A percentile compares a stretch with the other conserved stretches of the same genome.
phyloP scores from a whole-genome alignment of 2,329 filamentous ascomycete species.

The Cadophora luteo-olivacea region DNA sequence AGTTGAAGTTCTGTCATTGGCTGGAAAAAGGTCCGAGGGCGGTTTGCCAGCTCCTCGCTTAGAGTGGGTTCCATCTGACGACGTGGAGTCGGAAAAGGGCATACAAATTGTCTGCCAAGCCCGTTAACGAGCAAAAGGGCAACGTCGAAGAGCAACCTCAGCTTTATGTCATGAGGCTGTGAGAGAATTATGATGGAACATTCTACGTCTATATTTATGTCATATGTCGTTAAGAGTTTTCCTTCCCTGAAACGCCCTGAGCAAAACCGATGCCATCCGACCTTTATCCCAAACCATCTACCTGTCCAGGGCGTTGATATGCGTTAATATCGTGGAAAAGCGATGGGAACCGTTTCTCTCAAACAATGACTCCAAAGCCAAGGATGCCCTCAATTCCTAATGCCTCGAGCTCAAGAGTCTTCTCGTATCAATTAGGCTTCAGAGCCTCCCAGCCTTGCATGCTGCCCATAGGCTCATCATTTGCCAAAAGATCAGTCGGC shows the following conservation, averaged over 20 bases:
- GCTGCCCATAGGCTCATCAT: slow-evolving; percentile 33
- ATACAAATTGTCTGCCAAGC: too few relatives aligned
- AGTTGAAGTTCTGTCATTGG: too few relatives aligned
- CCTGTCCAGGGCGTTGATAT: slow-evolving; percentile 3
- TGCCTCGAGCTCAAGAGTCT: slow-evolving; percentile 7
- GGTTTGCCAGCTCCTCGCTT: too few relatives aligned
- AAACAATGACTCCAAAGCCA: background rate
- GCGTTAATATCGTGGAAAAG: too few relatives aligned
- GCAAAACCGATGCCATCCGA: too few relatives aligned
- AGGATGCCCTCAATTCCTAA: slow-evolving; percentile 10
- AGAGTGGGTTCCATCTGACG: too few relatives aligned
- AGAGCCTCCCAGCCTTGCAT: slow-evolving; percentile 41
- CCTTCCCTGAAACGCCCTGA: slow-evolving; percentile 3
- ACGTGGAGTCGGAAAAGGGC: too few relatives aligned
- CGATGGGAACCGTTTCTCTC: background rate
- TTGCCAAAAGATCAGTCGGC: slow-evolving; percentile 39
- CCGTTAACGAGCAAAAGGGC: too few relatives aligned
- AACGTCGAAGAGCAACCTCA: too few relatives aligned
- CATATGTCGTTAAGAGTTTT: background rate
- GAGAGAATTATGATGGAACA: too few relatives aligned
- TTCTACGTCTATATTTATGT: slow-evolving; percentile 16
- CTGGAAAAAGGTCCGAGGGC: too few relatives aligned
- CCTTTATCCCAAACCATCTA: too few relatives aligned
- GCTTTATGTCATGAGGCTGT: background rate
- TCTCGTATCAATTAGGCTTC: slow-evolving; percentile 33